Conservation (phyloP, 306 rosid species). For the Lathyrus aphaca region DNA sequence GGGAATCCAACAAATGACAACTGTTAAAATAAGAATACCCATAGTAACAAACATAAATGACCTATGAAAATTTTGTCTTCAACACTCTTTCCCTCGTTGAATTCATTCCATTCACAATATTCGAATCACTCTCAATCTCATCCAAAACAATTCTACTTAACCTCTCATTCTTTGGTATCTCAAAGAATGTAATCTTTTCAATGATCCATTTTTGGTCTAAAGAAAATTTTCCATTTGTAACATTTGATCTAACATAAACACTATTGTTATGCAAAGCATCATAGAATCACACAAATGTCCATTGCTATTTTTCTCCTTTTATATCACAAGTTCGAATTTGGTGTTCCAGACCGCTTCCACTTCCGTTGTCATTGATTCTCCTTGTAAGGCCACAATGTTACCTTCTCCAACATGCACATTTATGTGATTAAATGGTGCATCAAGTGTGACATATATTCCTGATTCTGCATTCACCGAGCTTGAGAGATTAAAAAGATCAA, state of each 20-base stretch:
- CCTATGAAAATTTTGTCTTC: too few relatives aligned
- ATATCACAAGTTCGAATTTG: conserved; percentile 62
- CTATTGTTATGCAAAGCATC: conserved; percentile 25
- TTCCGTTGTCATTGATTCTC: conserved; percentile 49
- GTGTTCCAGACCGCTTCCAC: conserved; percentile 51
- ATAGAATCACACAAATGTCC: conserved; percentile 64
- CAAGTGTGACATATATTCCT: conserved; percentile 60
- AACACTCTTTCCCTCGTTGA: too few relatives aligned
- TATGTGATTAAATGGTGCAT: conserved; percentile 75
- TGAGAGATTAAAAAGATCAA: conserved; percentile 76
- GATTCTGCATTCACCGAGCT: conserved; percentile 51
- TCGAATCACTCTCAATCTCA: too few relatives aligned
- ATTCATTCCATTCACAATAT: too few relatives aligned
- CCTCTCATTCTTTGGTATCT: conserved; percentile 47
- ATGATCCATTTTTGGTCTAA: conserved; percentile 61
- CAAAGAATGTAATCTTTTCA: conserved; percentile 60
- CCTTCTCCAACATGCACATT: conserved; percentile 81
- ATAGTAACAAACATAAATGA: too few relatives aligned
- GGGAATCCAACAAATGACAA: too few relatives aligned
- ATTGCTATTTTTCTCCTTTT: conserved; percentile 50
- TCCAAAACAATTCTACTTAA: too few relatives aligned
- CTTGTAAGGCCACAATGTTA: conserved; percentile 75
- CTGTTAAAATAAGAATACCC: too few relatives aligned
- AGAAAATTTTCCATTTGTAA: conserved; percentile 66
- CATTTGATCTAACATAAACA: conserved; percentile 51